Evolutionary conservation across 2,329 filamentous ascomycete genomes (phyloP), one percentile per base, ranked within the genome.

Genomic region (Diplodia scrobiculata): DNA sequence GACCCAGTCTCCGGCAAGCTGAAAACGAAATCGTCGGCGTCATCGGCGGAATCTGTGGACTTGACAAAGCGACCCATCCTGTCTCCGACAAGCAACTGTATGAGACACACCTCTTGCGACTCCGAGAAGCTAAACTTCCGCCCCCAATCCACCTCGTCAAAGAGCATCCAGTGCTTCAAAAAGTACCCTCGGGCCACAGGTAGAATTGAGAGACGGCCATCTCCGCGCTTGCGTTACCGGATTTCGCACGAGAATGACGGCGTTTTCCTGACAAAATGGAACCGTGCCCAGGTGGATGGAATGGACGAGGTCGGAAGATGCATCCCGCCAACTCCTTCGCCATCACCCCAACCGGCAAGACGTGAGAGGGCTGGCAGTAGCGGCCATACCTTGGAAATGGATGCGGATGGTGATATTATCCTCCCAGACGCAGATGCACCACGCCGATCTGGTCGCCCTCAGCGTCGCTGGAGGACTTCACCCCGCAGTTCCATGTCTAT

Each of bases 391-490:
- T 13, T 53, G 10, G 32, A 63, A 17, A 52, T 53, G n/a, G 53
- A 66, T 34, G 53, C 53, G 5, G 54, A 66, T 11, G 64, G 54
- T 7, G 64, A 66, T 17, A 52, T 66, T 7, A 10, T 32, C n/a
- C 64, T 66, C 9, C 64, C 64, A n/a, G 64, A 66, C 47, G 64
- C 53, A 5, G 47, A 55, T 45, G 34, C n/a, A 36, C 45, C 58
- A 36, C 45, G 13, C n/a, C 13, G 19, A 19, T 34, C 32, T 11
- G n/a, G 11, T 11, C 34, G 36, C 7, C 55, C 29, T 10, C 55
- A 17, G 13, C 38, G 17, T 10, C 36, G 38, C 27, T 27, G 32
- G 13, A 51, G 36, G 17, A 41, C 27, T 32, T 52, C 53, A 45
- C 19, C 19, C 4, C 55, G 34, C 4, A 53, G 51, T 27, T 47